These are phyloP conservation scores for Escallonia herrerae DNA, from an alignment of 129 eudicot genomes.

Conservation along the genomic window DNA sequence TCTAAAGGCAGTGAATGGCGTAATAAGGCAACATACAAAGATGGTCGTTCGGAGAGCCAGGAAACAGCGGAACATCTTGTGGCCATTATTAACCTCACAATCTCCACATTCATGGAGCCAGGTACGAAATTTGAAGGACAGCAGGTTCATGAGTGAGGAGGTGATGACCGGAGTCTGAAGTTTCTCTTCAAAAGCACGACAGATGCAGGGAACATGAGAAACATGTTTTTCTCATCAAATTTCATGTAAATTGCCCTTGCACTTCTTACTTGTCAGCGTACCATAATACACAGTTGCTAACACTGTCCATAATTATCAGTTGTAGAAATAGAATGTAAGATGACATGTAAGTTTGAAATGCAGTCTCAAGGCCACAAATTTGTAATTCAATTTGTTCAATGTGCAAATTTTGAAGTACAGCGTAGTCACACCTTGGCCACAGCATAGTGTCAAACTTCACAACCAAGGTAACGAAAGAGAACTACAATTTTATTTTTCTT, in stretches of 20 bases:
- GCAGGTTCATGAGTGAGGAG: slow-evolving; percentile 30
- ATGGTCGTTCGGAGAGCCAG: slow-evolving; percentile 16
- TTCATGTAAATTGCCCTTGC: slow-evolving; percentile 22
- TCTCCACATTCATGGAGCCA: slow-evolving; percentile 77
- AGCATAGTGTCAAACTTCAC: no score
- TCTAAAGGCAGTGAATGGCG: slow-evolving; percentile 64
- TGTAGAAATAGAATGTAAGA: not conserved
- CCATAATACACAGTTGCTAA: slow-evolving; percentile 20
- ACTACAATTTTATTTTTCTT: no score
- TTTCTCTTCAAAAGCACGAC: slow-evolving; percentile 3
- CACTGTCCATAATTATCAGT: not conserved
- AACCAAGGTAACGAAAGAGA: no score
- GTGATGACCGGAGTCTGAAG: slow-evolving; percentile 37
- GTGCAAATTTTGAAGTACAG: no score
- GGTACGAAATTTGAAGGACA: slow-evolving; percentile 30
- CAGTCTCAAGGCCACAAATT: no score
- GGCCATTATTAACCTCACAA: slow-evolving; percentile 66
- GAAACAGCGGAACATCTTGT: slow-evolving; percentile 40
- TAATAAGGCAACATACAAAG: slow-evolving; percentile 57
- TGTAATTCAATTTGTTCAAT: no score
- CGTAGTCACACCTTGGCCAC: no score
- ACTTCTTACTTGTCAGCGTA: slow-evolving; percentile 3
- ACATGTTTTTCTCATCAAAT: slow-evolving; percentile 1
- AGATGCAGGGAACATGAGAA: slow-evolving; percentile 15
- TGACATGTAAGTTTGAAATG: no score